Evolutionary conservation across 371 early-diverging fungal species (phyloP), one percentile per base, ranked within the genome.

Genomic region (Mucor piriformis): DNA sequence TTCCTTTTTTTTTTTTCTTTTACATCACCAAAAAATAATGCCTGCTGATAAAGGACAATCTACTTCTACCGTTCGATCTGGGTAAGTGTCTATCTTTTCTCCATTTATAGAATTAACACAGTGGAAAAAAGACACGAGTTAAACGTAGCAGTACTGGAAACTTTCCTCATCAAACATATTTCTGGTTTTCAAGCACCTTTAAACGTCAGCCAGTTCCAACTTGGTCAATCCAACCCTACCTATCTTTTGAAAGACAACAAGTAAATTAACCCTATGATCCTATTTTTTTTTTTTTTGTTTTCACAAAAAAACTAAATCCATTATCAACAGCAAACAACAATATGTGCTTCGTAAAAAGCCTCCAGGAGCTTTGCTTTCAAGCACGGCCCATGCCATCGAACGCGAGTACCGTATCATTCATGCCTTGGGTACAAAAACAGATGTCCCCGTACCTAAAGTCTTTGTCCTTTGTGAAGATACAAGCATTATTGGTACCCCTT

Each of bases 261-360:
- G 85, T 88, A 84, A 42, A 66, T 80, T 69, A 10, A 12, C 11
- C n/a, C n/a, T n/a, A n/a, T n/a, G n/a, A n/a, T n/a, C n/a, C n/a
- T n/a, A n/a, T n/a, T n/a, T n/a, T n/a, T n/a, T n/a, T n/a, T n/a
- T n/a, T n/a, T n/a, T n/a, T n/a, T n/a, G n/a, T n/a, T n/a, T n/a
- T n/a, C n/a, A n/a, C n/a, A n/a, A n/a, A n/a, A n/a, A n/a, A 6
- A 20, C 16, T 33, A 38, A 15, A 20, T 7, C 16, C 15, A 12
- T 35, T 18, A 12, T 55, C 0, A 15, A 18, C 16, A 84, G 84
- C 38, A 72, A 76, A 51, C 76, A 74, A 27, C 77, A 82, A 35
- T 93, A 85, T 73, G 95, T 95, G 18, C 79, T 96, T 47, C 90
- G 97, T 59, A 95, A 95, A 78, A 95, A 95, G 71, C 97, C 97